Evolutionary conservation across 2,329 filamentous ascomycete genomes (phyloP).

Genomic region (Aspergillus terreus): DNA sequence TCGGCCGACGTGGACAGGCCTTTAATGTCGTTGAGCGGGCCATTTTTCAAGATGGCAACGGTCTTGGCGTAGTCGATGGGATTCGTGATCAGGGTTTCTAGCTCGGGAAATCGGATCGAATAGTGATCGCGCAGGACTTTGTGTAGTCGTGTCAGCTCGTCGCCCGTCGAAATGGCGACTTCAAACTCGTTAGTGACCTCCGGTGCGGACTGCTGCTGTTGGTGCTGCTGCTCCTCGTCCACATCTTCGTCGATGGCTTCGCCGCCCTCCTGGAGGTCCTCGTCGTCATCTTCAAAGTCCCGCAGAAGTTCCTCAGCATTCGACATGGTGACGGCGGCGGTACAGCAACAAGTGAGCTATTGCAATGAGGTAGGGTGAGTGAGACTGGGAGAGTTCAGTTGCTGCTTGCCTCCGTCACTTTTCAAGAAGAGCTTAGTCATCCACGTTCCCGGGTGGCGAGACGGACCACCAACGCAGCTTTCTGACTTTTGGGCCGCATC

Average conservation of each 20-base stretch:
- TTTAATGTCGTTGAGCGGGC: conserved; percentile 85
- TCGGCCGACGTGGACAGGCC: conserved; percentile 69
- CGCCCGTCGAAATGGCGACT: conserved; percentile 89
- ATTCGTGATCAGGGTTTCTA: conserved; percentile 85
- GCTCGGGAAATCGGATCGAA: conserved; percentile 85
- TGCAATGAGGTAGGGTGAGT: not conserved
- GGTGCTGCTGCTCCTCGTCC: conserved; percentile 52
- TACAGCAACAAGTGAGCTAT: conserved; percentile 3
- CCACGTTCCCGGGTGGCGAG: conserved; percentile 10
- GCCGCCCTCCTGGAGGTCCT: conserved; percentile 66
- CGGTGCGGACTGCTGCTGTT: conserved; percentile 57
- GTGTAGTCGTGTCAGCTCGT: conserved; percentile 87
- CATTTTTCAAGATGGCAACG: conserved; percentile 88
- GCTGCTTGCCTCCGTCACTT: not conserved
- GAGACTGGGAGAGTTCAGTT: not conserved
- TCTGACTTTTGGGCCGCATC: conserved; percentile 10
- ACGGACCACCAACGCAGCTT: conserved; percentile 14
- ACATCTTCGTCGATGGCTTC: conserved; percentile 61
- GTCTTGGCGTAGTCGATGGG: conserved; percentile 94
- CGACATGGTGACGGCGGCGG: conserved; percentile 58
- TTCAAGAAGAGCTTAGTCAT: conserved; percentile 14
- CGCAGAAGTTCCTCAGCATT: conserved; percentile 90
- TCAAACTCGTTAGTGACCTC: conserved; percentile 75
- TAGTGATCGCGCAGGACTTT: conserved; percentile 97
- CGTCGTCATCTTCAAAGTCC: conserved; percentile 72